Evolutionary conservation across 2,329 filamentous ascomycete species (phyloP).

Genomic region (Talaromyces albobiverticillius): DNA sequence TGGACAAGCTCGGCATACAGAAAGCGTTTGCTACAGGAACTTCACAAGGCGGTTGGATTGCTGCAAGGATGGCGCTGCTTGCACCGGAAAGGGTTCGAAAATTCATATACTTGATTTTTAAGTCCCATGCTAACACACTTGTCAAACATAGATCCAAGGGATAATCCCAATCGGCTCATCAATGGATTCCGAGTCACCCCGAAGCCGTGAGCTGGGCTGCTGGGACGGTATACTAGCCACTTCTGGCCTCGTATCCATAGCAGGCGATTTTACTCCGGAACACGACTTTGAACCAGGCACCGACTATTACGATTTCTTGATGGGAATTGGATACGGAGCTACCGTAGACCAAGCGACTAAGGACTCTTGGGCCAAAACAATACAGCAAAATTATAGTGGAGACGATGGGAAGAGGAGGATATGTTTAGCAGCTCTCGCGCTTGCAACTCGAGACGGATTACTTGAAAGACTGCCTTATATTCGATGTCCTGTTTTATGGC

Average conservation of each 20-base stretch:
- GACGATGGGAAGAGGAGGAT: conserved; percentile 44
- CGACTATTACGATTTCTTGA: conserved; percentile 42
- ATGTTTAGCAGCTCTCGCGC: conserved; percentile 46
- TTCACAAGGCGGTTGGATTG: conserved; percentile 52
- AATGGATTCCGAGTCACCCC: conserved; percentile 44
- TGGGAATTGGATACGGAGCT: conserved; percentile 45
- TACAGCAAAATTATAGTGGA: conserved; percentile 44
- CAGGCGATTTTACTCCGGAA: conserved; percentile 32
- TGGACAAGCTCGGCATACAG: conserved; percentile 43
- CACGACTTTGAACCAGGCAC: conserved; percentile 38
- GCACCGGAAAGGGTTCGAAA: conserved; percentile 39
- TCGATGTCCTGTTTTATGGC: conserved; percentile 47
- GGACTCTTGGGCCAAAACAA: conserved; percentile 39
- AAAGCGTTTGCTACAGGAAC: conserved; percentile 46
- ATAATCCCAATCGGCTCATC: conserved; percentile 49
- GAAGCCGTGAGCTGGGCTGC: conserved; percentile 42
- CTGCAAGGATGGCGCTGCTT: conserved; percentile 47
- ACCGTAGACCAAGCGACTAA: conserved; percentile 28
- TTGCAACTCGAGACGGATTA: conserved; percentile 46
- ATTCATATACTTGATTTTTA: not conserved
- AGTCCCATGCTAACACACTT: not conserved
- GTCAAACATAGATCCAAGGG: conserved; percentile 39
- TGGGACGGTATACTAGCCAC: conserved; percentile 39
- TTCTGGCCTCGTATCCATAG: conserved; percentile 32
- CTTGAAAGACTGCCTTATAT: conserved; percentile 43